These are phyloP conservation scores for Typha latifolia DNA, from an alignment of 176 grass and related monocot species.

Conservation along the genomic window DNA sequence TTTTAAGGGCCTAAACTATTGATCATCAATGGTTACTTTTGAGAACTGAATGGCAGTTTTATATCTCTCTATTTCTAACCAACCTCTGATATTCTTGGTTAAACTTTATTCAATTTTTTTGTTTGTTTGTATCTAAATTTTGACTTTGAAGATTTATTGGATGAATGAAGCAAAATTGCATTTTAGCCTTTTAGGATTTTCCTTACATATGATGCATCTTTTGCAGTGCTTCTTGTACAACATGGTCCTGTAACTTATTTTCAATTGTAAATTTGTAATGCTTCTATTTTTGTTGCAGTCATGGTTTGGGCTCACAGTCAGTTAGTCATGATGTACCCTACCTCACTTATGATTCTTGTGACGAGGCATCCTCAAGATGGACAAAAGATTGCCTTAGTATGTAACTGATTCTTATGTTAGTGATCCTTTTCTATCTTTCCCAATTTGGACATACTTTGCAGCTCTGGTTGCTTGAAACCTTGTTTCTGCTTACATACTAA, in stretches of 20 bases:
- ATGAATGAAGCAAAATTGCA: neutral
- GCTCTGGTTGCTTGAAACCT: neutral
- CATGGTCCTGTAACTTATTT: neutral
- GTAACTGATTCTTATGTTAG: constrained; percentile 20
- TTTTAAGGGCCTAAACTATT: no score
- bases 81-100: neutral
- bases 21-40: no score
- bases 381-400: constrained; percentile 55
- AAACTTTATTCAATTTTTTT: neutral
- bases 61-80: neutral
- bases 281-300: constrained; percentile 35
- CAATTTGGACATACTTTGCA: neutral
- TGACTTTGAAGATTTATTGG: neutral
- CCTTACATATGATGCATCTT: neutral
- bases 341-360: constrained; percentile 55
- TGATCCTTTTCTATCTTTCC: neutral
- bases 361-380: constrained; percentile 66
- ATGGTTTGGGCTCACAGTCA: constrained; percentile 65
- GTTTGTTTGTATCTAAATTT: constrained; percentile 1
- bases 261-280: neutral
- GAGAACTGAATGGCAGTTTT: no score
- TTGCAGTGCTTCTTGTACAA: neutral
- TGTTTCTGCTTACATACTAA: neutral
- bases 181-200: neutral
- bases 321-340: constrained; percentile 45